Evolutionary conservation across 2,329 filamentous ascomycete species (phyloP).

Genomic region (Fusarium falciforme): DNA sequence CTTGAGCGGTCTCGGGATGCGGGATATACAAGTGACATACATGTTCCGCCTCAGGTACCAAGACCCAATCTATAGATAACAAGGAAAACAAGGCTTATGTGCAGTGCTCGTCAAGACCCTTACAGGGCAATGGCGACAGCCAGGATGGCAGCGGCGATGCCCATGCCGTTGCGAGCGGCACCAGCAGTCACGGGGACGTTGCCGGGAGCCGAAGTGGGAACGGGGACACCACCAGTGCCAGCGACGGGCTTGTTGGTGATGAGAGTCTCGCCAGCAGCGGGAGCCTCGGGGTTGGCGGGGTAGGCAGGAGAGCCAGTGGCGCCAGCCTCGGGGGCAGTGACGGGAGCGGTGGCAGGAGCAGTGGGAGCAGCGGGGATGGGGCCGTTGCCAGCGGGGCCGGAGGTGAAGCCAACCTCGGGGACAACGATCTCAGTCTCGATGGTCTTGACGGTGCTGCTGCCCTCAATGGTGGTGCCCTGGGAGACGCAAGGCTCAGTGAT

Average conservation of each 20-base stretch:
- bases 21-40: conserved; percentile 40
- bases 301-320: conserved; percentile 23
- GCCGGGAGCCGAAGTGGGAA: conserved; percentile 50
- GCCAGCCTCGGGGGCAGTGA: conserved; percentile 33
- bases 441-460: conserved; percentile 59
- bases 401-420: conserved; percentile 64
- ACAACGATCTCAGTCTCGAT: conserved; percentile 65
- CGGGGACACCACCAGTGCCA: conserved; percentile 49
- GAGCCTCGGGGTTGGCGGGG: conserved; percentile 30
- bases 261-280: conserved; percentile 34
- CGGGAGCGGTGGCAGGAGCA: conserved; percentile 55
- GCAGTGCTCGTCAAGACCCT: conserved; percentile 41
- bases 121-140: conserved; percentile 61
- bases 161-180: conserved; percentile 57
- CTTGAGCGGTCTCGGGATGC: conserved; percentile 27
- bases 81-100: conserved; percentile 40
- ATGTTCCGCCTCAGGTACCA: conserved; percentile 42
- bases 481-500: conserved; percentile 64
- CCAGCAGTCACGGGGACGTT: conserved; percentile 53
- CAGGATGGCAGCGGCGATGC: conserved; percentile 59
- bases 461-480: conserved; percentile 59
- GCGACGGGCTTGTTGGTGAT: conserved; percentile 39
- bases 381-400: conserved; percentile 40
- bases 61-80: conserved; percentile 44
- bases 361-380: conserved; percentile 48